Evolutionary conservation across 768 basidiomycete genomes (phyloP), one percentile per base, ranked within the genome.

Genomic region (Boletus pseudo-olivaceus): DNA sequence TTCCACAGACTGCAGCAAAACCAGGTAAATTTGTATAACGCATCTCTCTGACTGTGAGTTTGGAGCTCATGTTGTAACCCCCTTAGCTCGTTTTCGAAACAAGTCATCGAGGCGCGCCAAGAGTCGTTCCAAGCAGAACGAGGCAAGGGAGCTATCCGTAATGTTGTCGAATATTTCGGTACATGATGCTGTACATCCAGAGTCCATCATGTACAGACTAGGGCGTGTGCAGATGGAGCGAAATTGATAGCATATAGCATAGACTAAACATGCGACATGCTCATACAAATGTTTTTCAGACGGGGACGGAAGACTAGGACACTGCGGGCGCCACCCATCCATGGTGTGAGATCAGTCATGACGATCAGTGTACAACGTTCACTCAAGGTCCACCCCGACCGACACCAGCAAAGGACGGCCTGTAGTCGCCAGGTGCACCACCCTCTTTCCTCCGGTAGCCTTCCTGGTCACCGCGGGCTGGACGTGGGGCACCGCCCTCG

Each of bases 391-490:
- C 86, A 74, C 93, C 93, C 65, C 93, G 84, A 53, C 93, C 93
- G 63, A 94, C 88, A 73, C 90, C 90, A 67, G 84, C 81, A 70
- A 90, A 97, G 67, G 87, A 82, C 61, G 96, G 94, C 74, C 87
- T 80, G 82, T 82, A 98, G 71, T 94, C 90, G 55, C 84, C 88
- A 53, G 90, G 88, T 29, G 91, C 92, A 69, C 87, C 88, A 58
- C 82, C 83, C 73, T 96, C 91, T 79, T 90, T 92, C 68, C 89
- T 80, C 58, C 84, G 77, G 82, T 97, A 97, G 66, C 90, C 92
- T 29, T 95, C 94, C 64, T 92, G 83, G 72, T 90, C 88, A 41
- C 85, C 84, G 59, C 95, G 91, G 63, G 93, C 92, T 40, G 91
- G 80, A 60, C 93, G 90, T 80, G 95, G 92, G 11, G 89, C 83